Evolutionary conservation across 495 filamentous ascomycete genomes (phyloP).

Genomic region (Glutinoglossum americanum): DNA sequence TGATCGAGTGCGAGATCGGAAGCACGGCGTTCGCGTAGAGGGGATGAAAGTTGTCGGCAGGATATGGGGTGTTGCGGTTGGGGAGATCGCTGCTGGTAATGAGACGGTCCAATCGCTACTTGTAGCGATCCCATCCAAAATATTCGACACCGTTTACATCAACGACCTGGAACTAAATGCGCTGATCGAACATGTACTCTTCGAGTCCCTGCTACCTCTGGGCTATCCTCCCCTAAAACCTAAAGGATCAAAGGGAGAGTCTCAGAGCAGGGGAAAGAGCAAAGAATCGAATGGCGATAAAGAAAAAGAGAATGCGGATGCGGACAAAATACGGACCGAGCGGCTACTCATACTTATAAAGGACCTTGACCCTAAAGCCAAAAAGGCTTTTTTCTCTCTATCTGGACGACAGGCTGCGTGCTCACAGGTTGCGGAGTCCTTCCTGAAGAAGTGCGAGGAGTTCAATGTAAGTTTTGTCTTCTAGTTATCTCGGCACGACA

Average conservation of each 20-base stretch:
- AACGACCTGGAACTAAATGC: conserved; percentile 76
- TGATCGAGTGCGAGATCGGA: conserved; percentile 74
- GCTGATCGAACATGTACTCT: conserved; percentile 65
- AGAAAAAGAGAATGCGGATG: conserved; percentile 34
- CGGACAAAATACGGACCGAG: conserved; percentile 69
- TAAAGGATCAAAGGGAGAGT: conserved; percentile 40
- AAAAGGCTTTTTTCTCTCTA: conserved; percentile 74
- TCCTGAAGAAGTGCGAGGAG: conserved; percentile 59
- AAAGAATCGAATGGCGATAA: conserved; percentile 23
- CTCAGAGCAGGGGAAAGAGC: conserved; percentile 30
- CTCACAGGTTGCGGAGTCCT: conserved; percentile 44
- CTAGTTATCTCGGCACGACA: not conserved
- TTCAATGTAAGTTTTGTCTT: conserved; percentile 36
- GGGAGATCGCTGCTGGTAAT: conserved; percentile 67
- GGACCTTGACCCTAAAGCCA: conserved; percentile 55
- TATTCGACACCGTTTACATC: conserved; percentile 73
- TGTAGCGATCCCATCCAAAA: conserved; percentile 60
- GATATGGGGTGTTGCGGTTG: conserved; percentile 78
- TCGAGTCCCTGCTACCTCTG: conserved; percentile 66
- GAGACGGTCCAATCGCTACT: conserved; percentile 50
- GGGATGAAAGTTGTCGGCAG: conserved; percentile 65
- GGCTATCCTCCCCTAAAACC: conserved; percentile 62
- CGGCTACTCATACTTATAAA: conserved; percentile 62
- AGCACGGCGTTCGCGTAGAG: conserved; percentile 57
- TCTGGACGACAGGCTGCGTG: conserved; percentile 51